Percentiles rank a stretch among this genome's conserved stretches.
Evolutionary conservation across 2,329 filamentous ascomycete species (phyloP).

Genomic region (Colletotrichum sp.): DNA sequence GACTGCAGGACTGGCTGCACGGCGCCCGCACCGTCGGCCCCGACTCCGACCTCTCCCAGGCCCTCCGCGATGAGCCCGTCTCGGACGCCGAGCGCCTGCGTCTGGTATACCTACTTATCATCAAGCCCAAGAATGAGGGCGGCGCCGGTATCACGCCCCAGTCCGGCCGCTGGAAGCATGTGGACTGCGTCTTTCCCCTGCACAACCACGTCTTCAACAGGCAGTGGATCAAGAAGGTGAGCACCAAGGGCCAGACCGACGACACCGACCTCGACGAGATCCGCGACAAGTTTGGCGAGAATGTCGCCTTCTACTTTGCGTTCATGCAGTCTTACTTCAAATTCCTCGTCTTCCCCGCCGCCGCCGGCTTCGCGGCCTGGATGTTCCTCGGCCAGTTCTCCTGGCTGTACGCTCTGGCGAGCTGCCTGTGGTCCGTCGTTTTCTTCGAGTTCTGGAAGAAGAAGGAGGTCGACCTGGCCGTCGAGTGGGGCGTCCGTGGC

Average conservation of each 20-base stretch:
- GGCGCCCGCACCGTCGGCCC: slow-evolving; percentile 82
- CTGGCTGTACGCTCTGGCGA: slow-evolving; percentile 76
- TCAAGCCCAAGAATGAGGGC: slow-evolving; percentile 73
- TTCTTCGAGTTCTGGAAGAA: slow-evolving; percentile 98
- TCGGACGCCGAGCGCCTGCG: slow-evolving; percentile 88
- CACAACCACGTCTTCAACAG: slow-evolving; percentile 80
- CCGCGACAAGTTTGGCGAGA: slow-evolving; percentile 78
- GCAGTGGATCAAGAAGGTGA: slow-evolving; percentile 76
- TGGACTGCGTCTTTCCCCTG: slow-evolving; percentile 77
- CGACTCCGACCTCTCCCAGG: slow-evolving; percentile 70
- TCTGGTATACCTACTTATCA: slow-evolving; percentile 85
- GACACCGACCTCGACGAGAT: slow-evolving; percentile 74
- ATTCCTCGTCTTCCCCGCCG: slow-evolving; percentile 83
- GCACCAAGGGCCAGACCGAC: slow-evolving; percentile 71
- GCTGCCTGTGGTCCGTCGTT: slow-evolving; percentile 83
- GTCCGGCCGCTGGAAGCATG: slow-evolving; percentile 72
- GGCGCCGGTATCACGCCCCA: slow-evolving; percentile 79
- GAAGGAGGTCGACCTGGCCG: slow-evolving; percentile 83
- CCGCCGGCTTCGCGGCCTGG: slow-evolving; percentile 79
- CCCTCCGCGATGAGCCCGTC: slow-evolving; percentile 76
- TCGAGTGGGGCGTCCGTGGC: slow-evolving; percentile 87
- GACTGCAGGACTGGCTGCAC: slow-evolving; percentile 93
- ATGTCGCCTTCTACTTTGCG: slow-evolving; percentile 93
- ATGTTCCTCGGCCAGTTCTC: slow-evolving; percentile 86
- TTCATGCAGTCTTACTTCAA: slow-evolving; percentile 91